phyloP scores from a whole-genome alignment of 768 basidiomycete genomes.

The Mycena crocata region DNA sequence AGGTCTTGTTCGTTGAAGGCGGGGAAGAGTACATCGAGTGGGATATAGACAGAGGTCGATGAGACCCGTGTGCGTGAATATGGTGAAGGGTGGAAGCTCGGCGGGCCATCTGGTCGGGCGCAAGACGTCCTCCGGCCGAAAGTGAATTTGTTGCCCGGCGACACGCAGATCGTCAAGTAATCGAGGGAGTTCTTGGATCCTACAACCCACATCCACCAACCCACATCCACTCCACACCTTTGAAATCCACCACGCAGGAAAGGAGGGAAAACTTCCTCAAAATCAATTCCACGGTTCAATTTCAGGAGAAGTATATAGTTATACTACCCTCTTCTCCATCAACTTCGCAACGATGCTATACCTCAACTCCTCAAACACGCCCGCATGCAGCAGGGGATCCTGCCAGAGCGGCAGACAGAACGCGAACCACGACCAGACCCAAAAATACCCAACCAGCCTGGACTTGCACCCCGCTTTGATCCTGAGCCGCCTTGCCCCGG shows the following conservation, averaged over 20 bases:
- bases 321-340: neutral
- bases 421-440: slow-evolving; percentile 42
- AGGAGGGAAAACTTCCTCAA: no score
- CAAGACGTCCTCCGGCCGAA: neutral
- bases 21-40: neutral
- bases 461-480: slow-evolving; percentile 12
- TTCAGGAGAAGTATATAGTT: no score
- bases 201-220: neutral
- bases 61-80: neutral
- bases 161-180: neutral
- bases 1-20: neutral
- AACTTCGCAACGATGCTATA: slow-evolving; percentile 5
- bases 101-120: neutral
- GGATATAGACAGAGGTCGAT: neutral
- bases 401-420: slow-evolving; percentile 43
- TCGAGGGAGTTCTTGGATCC: neutral
- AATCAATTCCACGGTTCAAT: no score
- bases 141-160: neutral
- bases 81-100: neutral
- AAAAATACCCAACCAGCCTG: slow-evolving; percentile 41
- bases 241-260: neutral
- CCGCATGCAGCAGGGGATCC: slow-evolving; percentile 21
- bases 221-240: neutral
- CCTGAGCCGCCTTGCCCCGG: slow-evolving; percentile 22
- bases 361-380: slow-evolving; percentile 16